Evolutionary conservation across 805 yeast species (phyloP), one percentile per base, ranked within the genome.

Genomic region (Starmerella cellae): DNA sequence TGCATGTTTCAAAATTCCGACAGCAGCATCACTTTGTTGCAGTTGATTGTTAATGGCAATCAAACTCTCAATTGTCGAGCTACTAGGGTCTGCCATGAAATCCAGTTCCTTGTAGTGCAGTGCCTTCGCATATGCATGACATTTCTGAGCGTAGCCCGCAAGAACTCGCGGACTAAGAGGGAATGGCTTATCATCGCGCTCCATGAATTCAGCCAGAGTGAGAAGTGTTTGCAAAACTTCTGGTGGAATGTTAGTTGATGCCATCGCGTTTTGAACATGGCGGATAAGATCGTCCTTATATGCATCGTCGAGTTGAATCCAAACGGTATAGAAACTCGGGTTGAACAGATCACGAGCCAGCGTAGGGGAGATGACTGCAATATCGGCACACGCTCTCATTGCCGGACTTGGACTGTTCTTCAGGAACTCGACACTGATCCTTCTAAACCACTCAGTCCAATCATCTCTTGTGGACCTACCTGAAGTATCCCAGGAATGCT

Each of bases 61-160:
- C 52, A 91, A 67, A 0, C 95, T 75, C 56, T 91, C 99, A 48
- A 91, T 84, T 0, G 95, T 85, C 5, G 88, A 79, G 0, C 94
- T 79, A 1, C 87, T 75, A 2, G 96, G 94, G 52, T 87, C 95
- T 52, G 84, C 88, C 54, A 85, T 82, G 55, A 88, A 91, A 54
- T 91, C 98, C 14, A 85, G 66, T 58, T 91, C 99, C 60, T 88
- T 87, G 61, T 91, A 91, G 58, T 93, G 97, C 45, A 91, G 66
- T 0, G 97, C 95, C 56, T 93, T 91, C 3, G 98, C 98, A 62
- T 83, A 93, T 1, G 96, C 97, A 61, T 93, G 98, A 50, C 95
- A 83, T 47, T 91, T 70, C 56, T 83, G 94, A 3, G 97, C 95
- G 57, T 85, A 88, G 52, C 79, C 84, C 3, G 96, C 94, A 46